Base-by-base conservation (phyloP, 2,329 filamentous ascomycete species). In the Ophiostoma ulmi region DNA sequence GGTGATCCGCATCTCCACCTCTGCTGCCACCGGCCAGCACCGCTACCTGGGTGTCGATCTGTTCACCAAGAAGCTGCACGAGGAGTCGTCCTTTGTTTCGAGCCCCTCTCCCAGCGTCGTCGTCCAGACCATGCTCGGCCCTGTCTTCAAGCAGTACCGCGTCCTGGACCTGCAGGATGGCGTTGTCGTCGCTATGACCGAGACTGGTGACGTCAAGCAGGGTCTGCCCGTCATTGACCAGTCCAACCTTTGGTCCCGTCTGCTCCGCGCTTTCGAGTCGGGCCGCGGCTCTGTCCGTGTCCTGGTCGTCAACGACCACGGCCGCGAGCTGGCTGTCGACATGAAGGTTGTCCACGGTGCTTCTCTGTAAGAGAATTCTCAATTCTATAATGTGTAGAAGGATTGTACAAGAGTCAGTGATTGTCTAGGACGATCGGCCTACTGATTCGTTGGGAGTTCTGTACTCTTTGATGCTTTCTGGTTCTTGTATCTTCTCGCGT, bases 81-180 rank as follows among this genome's bases (percentile, higher is more conserved):
- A 99, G 86, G 95, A 99, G 90, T 97, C 93, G 71, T 94, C 91
- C 78, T 97, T 97, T 85, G 90, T 98, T 85, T 94, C 92, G 84
- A 96, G 97, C 91, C 95, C 95, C 75, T 92, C 91, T 76, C 94
- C 94, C 77, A 97, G 92, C 77, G 95, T 99, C 73, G 89, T 98
- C 75, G 94, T 99, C 78, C 95, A 99, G 91, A 98, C 94, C 85
- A 98, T 99, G 93, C 91, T 97, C 76, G 95, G 94, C 78, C 95
- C 95, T 75, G 90, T 98, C 85, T 97, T 98, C 93, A 98, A 98
- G 93, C 95, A 98, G 88, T 99, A 99, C 91, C 94, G 95, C 79
- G 94, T 99, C 80, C 91, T 99, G 74, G 95, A 99, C 86, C 91
- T 99, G 82, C 90, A 93, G 82, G 92, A 97, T 76, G 94, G 87